Evolutionary conservation across 2,329 filamentous ascomycete species (phyloP).

Genomic region (Aspergillus sp.): DNA sequence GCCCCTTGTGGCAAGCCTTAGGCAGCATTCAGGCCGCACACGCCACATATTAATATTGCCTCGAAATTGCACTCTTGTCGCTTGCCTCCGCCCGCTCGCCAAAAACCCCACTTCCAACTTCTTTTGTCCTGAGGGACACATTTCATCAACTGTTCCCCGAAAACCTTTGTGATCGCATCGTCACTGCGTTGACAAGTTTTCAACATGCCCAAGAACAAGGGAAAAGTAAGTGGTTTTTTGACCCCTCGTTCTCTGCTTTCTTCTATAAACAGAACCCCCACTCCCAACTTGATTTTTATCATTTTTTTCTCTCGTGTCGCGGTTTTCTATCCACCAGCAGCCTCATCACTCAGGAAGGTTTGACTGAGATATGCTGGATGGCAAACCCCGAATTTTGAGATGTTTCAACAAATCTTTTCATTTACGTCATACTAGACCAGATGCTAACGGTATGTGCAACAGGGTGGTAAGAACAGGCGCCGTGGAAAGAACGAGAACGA

Average conservation of each 20-base stretch:
- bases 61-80: constrained; percentile 16
- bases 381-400: too few species aligned
- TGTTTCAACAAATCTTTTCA: too few species aligned
- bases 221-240: constrained; percentile 68
- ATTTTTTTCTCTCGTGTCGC: neutral
- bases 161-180: neutral
- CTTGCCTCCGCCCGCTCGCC: constrained; percentile 13
- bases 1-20: constrained; percentile 16
- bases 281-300: constrained; percentile 1
- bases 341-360: neutral
- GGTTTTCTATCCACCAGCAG: neutral
- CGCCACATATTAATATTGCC: constrained; percentile 11
- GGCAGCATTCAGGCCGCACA: constrained; percentile 19
- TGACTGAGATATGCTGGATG: too few species aligned
- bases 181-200: constrained; percentile 22
- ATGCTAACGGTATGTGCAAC: constrained; percentile 31
- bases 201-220: constrained; percentile 98
- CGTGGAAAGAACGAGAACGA: constrained; percentile 99
- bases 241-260: constrained; percentile 16
- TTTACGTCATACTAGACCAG: neutral
- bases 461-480: constrained; percentile 98
- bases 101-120: constrained; percentile 13
- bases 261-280: constrained; percentile 5
- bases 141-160: neutral
- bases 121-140: constrained; percentile 8